Conservation (phyloP, 208 protist species). For the Acanthamoeba castellanii region DNA sequence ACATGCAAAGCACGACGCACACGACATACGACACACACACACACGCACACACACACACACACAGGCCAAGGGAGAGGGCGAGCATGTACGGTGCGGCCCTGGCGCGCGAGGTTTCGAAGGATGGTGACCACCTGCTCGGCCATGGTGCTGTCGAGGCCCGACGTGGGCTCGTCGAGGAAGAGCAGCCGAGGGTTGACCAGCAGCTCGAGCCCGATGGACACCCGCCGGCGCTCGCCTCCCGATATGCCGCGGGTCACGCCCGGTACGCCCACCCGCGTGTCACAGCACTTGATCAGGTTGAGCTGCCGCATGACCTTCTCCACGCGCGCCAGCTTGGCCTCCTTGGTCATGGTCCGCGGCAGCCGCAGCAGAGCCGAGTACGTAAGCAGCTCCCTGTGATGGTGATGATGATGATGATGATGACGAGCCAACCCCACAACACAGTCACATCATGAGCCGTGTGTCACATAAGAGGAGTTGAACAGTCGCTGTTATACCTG, state of each 20-base stretch:
- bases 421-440: background rate
- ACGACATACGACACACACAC: no score
- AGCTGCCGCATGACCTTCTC: slow-evolving; percentile 49
- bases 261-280: background rate
- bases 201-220: slow-evolving; percentile 84
- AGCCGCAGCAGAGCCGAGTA: slow-evolving; percentile 43
- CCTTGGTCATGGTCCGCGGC: background rate
- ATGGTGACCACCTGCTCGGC: slow-evolving; percentile 91
- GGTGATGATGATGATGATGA: background rate
- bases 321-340: slow-evolving; percentile 13
- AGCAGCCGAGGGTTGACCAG: slow-evolving; percentile 78
- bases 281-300: background rate
- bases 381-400: background rate
- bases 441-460: no score
- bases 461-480: no score
- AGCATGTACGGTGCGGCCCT: slow-evolving; percentile 87
- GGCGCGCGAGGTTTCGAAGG: slow-evolving; percentile 89
- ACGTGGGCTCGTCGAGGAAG: slow-evolving; percentile 83
- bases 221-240: slow-evolving; percentile 80
- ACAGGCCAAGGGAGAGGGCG: background rate
- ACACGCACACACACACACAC: background rate
- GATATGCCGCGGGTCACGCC: slow-evolving; percentile 19
- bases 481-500: no score
- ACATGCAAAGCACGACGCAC: no score
- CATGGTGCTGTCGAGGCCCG: slow-evolving; percentile 91